phyloP scores from a whole-genome alignment of 257 asterid species.

The Buddleja alternifolia region DNA sequence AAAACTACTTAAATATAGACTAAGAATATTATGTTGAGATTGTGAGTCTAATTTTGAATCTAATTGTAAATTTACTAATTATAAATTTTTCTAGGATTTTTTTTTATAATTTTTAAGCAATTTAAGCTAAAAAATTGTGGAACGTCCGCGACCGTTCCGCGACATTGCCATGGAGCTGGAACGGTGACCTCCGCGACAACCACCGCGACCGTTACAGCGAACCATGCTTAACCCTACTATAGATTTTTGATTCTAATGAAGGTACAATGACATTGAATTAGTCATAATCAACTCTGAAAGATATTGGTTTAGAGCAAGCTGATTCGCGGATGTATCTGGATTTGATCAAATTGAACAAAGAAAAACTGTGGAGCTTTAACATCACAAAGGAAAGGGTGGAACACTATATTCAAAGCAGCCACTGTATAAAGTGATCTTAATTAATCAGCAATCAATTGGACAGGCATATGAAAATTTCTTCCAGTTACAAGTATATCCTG shows the following conservation, averaged over 20 bases:
- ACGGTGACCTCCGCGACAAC: too few relatives aligned
- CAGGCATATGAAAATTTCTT: background rate
- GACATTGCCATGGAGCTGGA: too few relatives aligned
- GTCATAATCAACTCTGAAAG: background rate
- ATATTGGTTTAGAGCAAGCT: background rate
- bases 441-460: background rate
- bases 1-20: too few relatives aligned
- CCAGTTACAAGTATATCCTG: background rate
- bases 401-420: background rate
- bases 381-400: background rate
- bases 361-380: constrained; percentile 10
- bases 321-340: background rate
- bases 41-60: too few relatives aligned
- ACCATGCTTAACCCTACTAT: too few relatives aligned
- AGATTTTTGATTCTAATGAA: background rate
- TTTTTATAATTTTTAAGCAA: too few relatives aligned
- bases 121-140: too few relatives aligned
- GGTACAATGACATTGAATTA: background rate
- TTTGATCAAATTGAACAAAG: background rate
- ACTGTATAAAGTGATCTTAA: background rate
- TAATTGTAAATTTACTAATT: too few relatives aligned
- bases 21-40: too few relatives aligned
- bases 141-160: too few relatives aligned
- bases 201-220: too few relatives aligned
- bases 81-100: too few relatives aligned